Evolutionary conservation across 192 early-diverging fungal species (phyloP).

Genomic region (Allomyces arbusculus): DNA sequence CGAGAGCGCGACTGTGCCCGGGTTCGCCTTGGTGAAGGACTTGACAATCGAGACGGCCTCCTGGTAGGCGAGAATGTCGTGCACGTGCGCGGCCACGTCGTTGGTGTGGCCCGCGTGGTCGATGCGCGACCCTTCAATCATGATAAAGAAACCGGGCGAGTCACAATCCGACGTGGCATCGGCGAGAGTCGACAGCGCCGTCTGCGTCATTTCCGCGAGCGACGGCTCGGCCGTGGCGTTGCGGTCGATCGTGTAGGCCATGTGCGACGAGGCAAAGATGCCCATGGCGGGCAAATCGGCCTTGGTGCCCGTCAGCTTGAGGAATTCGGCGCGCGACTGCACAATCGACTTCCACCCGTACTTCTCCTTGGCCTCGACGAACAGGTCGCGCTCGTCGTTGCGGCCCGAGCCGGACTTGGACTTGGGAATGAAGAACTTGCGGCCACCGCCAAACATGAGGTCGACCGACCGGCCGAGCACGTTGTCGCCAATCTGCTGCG

Average conservation of each 20-base stretch:
- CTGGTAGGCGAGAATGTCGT: constrained; percentile 36
- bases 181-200: constrained; percentile 16
- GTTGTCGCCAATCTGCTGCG: constrained; percentile 23
- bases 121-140: constrained; percentile 41
- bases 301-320: constrained; percentile 3
- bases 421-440: constrained; percentile 22
- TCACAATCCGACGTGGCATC: constrained; percentile 1
- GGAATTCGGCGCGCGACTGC: constrained; percentile 5
- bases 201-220: constrained; percentile 26
- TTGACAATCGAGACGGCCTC: constrained; percentile 21
- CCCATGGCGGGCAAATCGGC: constrained; percentile 18
- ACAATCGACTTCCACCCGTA: constrained; percentile 6
- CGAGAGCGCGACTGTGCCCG: constrained; percentile 26
- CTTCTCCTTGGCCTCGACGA: constrained; percentile 7
- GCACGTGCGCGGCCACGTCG: constrained; percentile 33
- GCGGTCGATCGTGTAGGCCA: constrained; percentile 30
- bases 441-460: constrained; percentile 31
- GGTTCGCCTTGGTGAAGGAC: constrained; percentile 18
- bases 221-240: constrained; percentile 16
- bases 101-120: constrained; percentile 35
- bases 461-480: constrained; percentile 15
- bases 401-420: constrained; percentile 15
- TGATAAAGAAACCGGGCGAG: constrained; percentile 25
- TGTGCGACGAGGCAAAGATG: constrained; percentile 23
- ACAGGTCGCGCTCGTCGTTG: constrained; percentile 15